Percentiles rank a stretch among this genome's conserved stretches.
Evolutionary conservation across 2,329 filamentous ascomycete genomes (phyloP).

Genomic region (Colletotrichum truncatum): DNA sequence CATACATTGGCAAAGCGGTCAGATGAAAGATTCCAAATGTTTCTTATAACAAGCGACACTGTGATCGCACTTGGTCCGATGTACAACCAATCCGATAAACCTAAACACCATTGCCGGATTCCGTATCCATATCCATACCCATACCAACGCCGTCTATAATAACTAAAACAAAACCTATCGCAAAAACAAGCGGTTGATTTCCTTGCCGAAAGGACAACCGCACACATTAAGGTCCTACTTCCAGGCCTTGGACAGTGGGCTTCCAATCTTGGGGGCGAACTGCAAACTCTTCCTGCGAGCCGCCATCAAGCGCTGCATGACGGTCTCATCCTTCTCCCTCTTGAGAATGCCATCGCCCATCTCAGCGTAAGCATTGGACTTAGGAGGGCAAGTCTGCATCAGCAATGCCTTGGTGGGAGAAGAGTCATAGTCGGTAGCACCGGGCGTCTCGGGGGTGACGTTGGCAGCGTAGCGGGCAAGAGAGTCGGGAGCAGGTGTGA

Average conservation of each 20-base stretch:
- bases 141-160: slow-evolving; percentile 11
- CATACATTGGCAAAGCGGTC: not conserved
- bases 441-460: slow-evolving; percentile 56
- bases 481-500: slow-evolving; percentile 66
- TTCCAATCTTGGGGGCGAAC: slow-evolving; percentile 79
- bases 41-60: slow-evolving; percentile 5
- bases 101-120: slow-evolving; percentile 11
- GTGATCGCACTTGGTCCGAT: slow-evolving; percentile 12
- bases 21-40: not conserved
- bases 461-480: slow-evolving; percentile 62
- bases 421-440: slow-evolving; percentile 42
- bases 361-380: slow-evolving; percentile 48
- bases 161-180: not conserved
- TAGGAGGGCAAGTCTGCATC: slow-evolving; percentile 65
- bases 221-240: slow-evolving; percentile 32
- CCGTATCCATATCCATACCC: slow-evolving; percentile 1
- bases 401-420: slow-evolving; percentile 50
- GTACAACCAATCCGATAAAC: slow-evolving; percentile 19
- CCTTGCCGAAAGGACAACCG: not conserved
- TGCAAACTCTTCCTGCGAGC: slow-evolving; percentile 81
- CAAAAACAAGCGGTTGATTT: not conserved
- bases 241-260: slow-evolving; percentile 72
- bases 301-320: slow-evolving; percentile 72
- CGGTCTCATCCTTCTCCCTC: slow-evolving; percentile 62
- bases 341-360: slow-evolving; percentile 56